Percentiles rank a stretch among this genome's conserved stretches.
phyloP scores from a whole-genome alignment of 1,284 basidiomycete genomes.

The Salmacisia buchloeana region DNA sequence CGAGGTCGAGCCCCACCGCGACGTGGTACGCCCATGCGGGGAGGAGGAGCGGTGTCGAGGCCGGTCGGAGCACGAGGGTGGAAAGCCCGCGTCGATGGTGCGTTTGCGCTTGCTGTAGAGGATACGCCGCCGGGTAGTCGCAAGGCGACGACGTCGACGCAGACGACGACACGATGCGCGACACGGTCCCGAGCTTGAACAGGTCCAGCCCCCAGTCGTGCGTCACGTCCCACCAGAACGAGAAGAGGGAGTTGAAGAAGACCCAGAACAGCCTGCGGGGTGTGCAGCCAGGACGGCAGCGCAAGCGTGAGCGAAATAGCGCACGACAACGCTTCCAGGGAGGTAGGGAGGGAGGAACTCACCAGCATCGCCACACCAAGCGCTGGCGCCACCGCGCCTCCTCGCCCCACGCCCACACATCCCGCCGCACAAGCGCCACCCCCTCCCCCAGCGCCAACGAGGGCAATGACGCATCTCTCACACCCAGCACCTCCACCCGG shows the following conservation, averaged over 20 bases:
- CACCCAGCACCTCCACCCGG: background rate
- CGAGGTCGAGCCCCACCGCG: constrained; percentile 73
- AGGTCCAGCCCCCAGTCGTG: constrained; percentile 94
- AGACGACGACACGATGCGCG: background rate
- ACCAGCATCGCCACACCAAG: constrained; percentile 2
- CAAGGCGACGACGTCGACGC: background rate
- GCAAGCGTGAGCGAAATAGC: background rate
- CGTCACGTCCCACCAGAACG: constrained; percentile 98
- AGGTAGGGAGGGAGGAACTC: background rate
- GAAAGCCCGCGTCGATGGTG: background rate
- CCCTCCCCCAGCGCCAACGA: constrained; percentile 19
- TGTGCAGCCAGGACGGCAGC: background rate
- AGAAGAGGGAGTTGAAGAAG: constrained; percentile 82
- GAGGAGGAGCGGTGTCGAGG: constrained; percentile 66
- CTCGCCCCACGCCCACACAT: constrained; percentile 16
- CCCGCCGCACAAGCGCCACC: constrained; percentile 19
- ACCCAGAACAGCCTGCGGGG: constrained; percentile 71
- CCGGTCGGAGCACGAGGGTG: constrained; percentile 54
- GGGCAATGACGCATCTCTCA: background rate
- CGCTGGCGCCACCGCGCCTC: constrained; percentile 27
- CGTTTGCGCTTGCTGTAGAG: background rate
- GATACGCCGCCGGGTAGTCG: background rate
- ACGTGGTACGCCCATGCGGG: constrained; percentile 73
- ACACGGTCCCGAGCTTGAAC: constrained; percentile 52
- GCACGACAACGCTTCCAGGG: background rate